Evolutionary conservation across 1,139 yeast genomes (phyloP), one percentile per base, ranked within the genome.

Genomic region (Sugiyamaella grinbergsii): DNA sequence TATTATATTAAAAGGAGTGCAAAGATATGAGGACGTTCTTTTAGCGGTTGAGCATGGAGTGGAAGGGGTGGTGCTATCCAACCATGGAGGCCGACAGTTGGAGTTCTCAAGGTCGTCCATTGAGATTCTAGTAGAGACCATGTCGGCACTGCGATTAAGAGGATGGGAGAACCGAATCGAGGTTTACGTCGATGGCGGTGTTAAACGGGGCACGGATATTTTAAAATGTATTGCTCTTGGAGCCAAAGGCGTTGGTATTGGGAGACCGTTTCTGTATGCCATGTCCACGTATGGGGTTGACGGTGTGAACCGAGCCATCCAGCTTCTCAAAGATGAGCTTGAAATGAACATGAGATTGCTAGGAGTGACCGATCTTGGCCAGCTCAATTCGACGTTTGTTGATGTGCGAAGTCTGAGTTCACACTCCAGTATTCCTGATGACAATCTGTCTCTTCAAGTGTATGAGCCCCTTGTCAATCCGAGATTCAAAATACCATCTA

Each of bases 281-380:
- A 81, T 83, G 82, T 79, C 86, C 16, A 76, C 85, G 1, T 85
- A 83, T 58, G 93, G 93, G 15, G 89, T 79, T 56, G 82, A 76
- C 6, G 97, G 97, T 54, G 96, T 90, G 15, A 73, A 74, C 50
- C 80, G 79, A 59, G 93, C 95, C 6, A 83, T 86, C 58, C 90
- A 85, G 61, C 71, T 89, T 44, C 73, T 91, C 59, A 85, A 83
- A 63, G 90, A 84, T 54, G 98, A 91, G 66, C 68, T 91, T 66
- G 81, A 79, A 56, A 86, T 89, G 93, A 82, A 85, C 68, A 88
- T 91, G 97, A 77, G 96, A 58, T 74, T 90, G 46, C 71, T 91
- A 47, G 98, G 97, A 39, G 95, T 80, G 29, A 81, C 80, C 19
- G 75, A 74, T 22, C 71, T 91, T 18, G 78, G 76, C 42, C 84